A percentile compares a stretch with the other conserved stretches of the same genome.
Conservation (phyloP, 2,329 filamentous ascomycete species). For the Sarocladiaceae sp. region DNA sequence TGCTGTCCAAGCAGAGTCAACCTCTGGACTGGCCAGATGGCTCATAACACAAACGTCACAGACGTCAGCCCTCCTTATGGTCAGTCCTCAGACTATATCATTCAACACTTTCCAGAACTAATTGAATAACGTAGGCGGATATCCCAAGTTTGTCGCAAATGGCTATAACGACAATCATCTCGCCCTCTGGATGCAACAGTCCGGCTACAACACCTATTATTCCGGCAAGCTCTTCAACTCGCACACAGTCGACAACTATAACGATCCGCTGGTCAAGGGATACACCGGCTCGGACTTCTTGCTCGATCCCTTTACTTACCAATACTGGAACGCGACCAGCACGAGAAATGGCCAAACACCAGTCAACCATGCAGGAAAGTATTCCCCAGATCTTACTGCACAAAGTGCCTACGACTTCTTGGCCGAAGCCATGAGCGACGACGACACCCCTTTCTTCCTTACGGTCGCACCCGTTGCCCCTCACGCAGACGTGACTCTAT, state of each 20-base stretch:
- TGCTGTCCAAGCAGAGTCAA: constrained; percentile 11
- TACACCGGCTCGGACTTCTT: constrained; percentile 52
- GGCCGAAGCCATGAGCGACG: constrained; percentile 38
- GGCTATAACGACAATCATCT: constrained; percentile 44
- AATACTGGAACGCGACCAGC: constrained; percentile 60
- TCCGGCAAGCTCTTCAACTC: constrained; percentile 48
- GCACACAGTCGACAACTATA: constrained; percentile 41
- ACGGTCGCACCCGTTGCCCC: constrained; percentile 40
- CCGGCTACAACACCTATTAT: constrained; percentile 47
- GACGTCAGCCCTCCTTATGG: constrained; percentile 9
- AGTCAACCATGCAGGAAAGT: constrained; percentile 45
- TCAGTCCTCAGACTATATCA: not conserved
- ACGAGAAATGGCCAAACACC: constrained; percentile 52
- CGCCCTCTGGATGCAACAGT: constrained; percentile 42
- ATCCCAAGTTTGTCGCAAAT: constrained; percentile 42
- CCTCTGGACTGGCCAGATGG: constrained; percentile 11
- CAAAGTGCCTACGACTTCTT: constrained; percentile 45
- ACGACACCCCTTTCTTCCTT: constrained; percentile 50
- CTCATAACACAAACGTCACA: constrained; percentile 14
- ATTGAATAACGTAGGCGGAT: too few species aligned
- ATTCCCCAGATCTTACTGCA: constrained; percentile 46
- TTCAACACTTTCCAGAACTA: too few species aligned
- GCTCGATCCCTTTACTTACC: constrained; percentile 61
- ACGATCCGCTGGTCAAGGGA: constrained; percentile 44
- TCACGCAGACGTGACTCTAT: constrained; percentile 15